phyloP scores from a whole-genome alignment of 2,329 filamentous ascomycete genomes.

The Colletotrichum truncatum region DNA sequence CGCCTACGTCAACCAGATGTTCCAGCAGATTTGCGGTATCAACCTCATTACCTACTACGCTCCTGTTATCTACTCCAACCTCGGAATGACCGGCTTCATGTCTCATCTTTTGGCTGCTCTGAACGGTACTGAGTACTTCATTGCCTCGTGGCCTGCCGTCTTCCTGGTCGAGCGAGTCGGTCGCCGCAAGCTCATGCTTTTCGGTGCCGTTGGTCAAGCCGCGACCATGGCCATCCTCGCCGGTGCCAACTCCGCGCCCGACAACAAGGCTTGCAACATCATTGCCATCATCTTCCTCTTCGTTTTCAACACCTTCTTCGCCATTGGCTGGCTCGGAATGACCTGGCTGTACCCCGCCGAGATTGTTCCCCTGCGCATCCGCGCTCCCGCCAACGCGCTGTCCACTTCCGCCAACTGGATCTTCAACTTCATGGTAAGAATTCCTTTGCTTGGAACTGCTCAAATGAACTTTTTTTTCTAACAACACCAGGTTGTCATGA shows the following conservation, averaged over 20 bases:
- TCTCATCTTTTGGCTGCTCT: slow-evolving; percentile 67
- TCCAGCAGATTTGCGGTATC: slow-evolving; percentile 50
- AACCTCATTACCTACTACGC: slow-evolving; percentile 41
- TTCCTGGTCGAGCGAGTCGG: slow-evolving; percentile 74
- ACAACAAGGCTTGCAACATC: slow-evolving; percentile 36
- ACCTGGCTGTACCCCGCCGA: slow-evolving; percentile 71
- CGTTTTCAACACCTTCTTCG: slow-evolving; percentile 71
- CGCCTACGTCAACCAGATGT: slow-evolving; percentile 67
- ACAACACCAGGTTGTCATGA: slow-evolving; percentile 63
- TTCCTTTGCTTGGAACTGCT: not conserved
- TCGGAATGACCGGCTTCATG: slow-evolving; percentile 62
- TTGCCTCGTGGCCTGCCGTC: slow-evolving; percentile 66
- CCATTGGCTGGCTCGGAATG: slow-evolving; percentile 67
- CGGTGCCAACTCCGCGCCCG: slow-evolving; percentile 46
- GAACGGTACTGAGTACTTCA: slow-evolving; percentile 55
- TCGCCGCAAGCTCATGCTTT: slow-evolving; percentile 76
- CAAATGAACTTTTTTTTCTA: not conserved
- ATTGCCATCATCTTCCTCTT: slow-evolving; percentile 61
- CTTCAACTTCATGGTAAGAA: slow-evolving; percentile 67
- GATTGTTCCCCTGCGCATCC: slow-evolving; percentile 67
- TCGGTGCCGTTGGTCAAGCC: slow-evolving; percentile 72
- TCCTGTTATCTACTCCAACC: slow-evolving; percentile 41
- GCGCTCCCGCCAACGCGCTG: slow-evolving; percentile 68
- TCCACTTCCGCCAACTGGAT: slow-evolving; percentile 66
- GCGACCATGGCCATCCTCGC: slow-evolving; percentile 72